Conservation (phyloP, 139 green algal genomes). For the Asterochloris sp. region DNA sequence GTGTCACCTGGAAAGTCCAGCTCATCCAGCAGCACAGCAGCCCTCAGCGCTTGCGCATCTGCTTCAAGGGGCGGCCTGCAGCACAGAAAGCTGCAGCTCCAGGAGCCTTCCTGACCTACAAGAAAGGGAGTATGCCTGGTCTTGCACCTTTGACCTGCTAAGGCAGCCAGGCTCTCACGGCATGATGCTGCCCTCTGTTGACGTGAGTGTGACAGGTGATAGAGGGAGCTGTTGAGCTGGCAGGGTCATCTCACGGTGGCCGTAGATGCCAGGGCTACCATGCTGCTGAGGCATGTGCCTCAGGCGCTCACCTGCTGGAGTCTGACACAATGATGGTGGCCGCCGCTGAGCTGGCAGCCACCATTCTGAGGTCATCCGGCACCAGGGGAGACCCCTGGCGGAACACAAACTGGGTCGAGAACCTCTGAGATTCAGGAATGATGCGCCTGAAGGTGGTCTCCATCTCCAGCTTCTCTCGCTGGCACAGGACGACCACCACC, state of each 20-base stretch:
- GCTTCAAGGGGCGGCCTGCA: conserved; percentile 27
- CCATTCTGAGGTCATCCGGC: conserved; percentile 36
- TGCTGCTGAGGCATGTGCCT: too few relatives aligned
- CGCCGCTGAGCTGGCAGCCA: conserved; percentile 29
- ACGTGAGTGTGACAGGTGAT: too few relatives aligned
- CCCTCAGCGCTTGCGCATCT: conserved; percentile 38
- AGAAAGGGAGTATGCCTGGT: too few relatives aligned
- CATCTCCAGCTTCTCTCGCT: conserved; percentile 54
- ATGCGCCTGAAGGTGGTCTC: conserved; percentile 36
- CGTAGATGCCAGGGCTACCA: too few relatives aligned
- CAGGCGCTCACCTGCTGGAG: conserved; percentile 22
- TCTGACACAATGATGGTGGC: conserved; percentile 44
- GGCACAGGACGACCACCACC: conserved; percentile 47
- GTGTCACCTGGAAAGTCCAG: conserved; percentile 12
- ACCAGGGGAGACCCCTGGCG: conserved; percentile 35
- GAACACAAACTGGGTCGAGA: conserved; percentile 45
- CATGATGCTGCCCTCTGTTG: not conserved
- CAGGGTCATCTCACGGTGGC: too few relatives aligned
- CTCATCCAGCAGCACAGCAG: conserved; percentile 46
- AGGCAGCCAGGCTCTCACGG: too few relatives aligned
- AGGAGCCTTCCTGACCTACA: too few relatives aligned
- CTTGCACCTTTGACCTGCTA: too few relatives aligned
- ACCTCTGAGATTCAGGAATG: conserved; percentile 20
- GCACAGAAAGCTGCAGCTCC: not conserved
- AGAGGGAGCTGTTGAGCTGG: too few relatives aligned